phyloP scores from a whole-genome alignment of 345 rosid species.

The Salix caprea region DNA sequence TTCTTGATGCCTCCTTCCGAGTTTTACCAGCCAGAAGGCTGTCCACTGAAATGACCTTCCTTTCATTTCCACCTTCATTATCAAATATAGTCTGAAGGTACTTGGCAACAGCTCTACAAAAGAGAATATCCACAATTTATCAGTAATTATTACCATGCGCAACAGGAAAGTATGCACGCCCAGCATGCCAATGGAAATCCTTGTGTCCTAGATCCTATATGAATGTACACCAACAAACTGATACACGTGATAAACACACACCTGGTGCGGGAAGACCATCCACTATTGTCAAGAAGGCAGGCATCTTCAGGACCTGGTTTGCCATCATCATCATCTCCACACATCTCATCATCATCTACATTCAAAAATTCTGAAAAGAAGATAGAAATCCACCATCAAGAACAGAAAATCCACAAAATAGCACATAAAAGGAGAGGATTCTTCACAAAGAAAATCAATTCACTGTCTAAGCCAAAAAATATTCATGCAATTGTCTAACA shows the following conservation, averaged over 20 bases:
- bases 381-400: background rate
- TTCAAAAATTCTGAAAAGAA: conserved; percentile 66
- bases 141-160: background rate
- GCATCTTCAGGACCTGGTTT: conserved; percentile 51
- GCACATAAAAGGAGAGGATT: background rate
- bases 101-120: conserved; percentile 83
- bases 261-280: conserved; percentile 99
- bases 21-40: conserved; percentile 80
- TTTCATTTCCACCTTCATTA: conserved; percentile 57
- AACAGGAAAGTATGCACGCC: background rate
- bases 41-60: conserved; percentile 55
- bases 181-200: background rate
- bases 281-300: conserved; percentile 73
- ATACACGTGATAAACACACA: conserved; percentile 13
- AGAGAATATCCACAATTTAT: background rate
- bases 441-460: background rate
- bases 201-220: background rate
- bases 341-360: conserved; percentile 81
- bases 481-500: no score
- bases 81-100: conserved; percentile 74
- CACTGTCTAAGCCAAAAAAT: background rate
- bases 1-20: conserved; percentile 94
- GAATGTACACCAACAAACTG: background rate
- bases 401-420: background rate
- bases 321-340: conserved; percentile 59